These are phyloP conservation scores for Gymnopilus junonius DNA, from an alignment of 768 basidiomycete genomes.

Conservation along the genomic window DNA sequence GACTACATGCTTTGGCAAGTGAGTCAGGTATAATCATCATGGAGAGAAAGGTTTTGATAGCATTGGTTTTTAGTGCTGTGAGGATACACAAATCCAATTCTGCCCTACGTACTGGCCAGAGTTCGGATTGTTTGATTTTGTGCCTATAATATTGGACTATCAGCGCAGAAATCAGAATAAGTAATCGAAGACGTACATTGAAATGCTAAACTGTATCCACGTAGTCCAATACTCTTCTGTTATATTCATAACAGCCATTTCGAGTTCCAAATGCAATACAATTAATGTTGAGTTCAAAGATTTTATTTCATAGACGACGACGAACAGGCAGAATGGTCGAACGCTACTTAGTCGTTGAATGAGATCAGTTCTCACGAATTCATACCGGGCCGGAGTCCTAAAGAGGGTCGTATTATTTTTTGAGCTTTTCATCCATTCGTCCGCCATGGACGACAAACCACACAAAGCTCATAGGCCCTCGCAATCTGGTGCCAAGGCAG, in stretches of 20 bases:
- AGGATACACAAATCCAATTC: conserved; percentile 89
- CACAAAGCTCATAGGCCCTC: conserved; percentile 86
- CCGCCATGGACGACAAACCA: conserved; percentile 67
- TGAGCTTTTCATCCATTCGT: background rate
- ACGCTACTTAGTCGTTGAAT: no score
- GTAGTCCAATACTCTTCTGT: no score
- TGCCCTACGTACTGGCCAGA: conserved; percentile 89
- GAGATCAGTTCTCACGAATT: background rate
- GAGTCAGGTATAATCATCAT: no score
- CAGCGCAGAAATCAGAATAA: conserved; percentile 72
- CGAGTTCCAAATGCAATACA: no score
- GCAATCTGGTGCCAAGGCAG: conserved; percentile 71
- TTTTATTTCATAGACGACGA: no score
- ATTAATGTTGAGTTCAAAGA: no score
- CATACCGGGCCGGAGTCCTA: background rate
- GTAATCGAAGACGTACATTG: background rate
- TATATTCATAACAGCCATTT: no score
- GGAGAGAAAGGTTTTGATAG: background rate
- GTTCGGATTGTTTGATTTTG: conserved; percentile 84
- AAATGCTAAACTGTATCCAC: no score
- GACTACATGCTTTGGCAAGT: conserved; percentile 98
- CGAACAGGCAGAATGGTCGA: no score
- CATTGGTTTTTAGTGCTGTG: conserved; percentile 60
- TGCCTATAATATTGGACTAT: conserved; percentile 87
- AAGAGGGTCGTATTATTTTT: background rate